Percentiles rank a stretch among this genome's conserved stretches.
These are phyloP conservation scores for Urostyla sp. DNA, from an alignment of 73 alveolate genomes.

Conservation along the genomic window DNA sequence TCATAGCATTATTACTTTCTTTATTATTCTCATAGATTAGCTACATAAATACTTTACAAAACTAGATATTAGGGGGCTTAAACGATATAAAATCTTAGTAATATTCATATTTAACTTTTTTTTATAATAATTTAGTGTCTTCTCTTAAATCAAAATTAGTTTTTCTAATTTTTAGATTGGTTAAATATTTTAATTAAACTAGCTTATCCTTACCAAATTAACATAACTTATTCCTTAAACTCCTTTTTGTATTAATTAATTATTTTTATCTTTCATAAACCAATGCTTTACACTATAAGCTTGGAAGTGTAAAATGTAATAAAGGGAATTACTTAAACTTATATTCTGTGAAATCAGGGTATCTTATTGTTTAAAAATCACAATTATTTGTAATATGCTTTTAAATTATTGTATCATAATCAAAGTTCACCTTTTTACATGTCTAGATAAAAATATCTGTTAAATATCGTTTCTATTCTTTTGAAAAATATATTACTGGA, in stretches of 20 bases:
- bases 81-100: constrained; percentile 41
- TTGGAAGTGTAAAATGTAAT: constrained; percentile 6
- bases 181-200: not conserved
- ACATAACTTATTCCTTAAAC: constrained; percentile 15
- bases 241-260: constrained; percentile 5
- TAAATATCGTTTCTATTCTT: constrained; percentile 56
- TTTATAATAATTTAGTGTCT: not conserved
- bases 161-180: not conserved
- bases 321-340: not conserved
- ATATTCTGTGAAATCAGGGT: constrained; percentile 41
- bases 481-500: constrained; percentile 52
- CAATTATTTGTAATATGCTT: constrained; percentile 16
- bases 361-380: constrained; percentile 27
- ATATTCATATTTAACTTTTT: constrained; percentile 22
- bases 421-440: constrained; percentile 8
- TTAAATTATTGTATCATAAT: not conserved
- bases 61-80: constrained; percentile 24
- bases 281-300: not conserved
- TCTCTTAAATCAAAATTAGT: constrained; percentile 30
- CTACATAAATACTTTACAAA: constrained; percentile 19
- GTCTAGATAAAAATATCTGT: constrained; percentile 19
- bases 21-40: not conserved
- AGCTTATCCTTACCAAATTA: constrained; percentile 29
- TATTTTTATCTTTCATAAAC: not conserved
- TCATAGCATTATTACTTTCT: not conserved